Evolutionary conservation across 2,329 filamentous ascomycete genomes (phyloP), one percentile per base, ranked within the genome.

Genomic region (Colletotrichum brevisporum): DNA sequence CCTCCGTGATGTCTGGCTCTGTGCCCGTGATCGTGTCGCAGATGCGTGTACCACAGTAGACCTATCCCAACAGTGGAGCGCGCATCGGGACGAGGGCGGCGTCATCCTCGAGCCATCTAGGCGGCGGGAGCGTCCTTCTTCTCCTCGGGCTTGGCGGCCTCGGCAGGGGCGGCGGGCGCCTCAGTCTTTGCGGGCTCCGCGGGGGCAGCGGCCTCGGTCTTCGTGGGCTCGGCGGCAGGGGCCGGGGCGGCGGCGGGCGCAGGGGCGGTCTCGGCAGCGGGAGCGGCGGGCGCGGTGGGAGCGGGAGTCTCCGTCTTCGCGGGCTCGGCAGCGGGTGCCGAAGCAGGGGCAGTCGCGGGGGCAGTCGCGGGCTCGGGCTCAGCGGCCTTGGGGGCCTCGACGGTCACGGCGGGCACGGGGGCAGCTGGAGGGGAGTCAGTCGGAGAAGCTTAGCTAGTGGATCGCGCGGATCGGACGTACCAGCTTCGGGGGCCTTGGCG

Each of bases 311-410:
- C 71, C 50, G 74, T 62, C 63, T 74, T 71, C 51, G 72, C 67
- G 53, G 75, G 72, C 56, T 71, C 69, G 43, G 73, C 71, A 63
- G 78, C 70, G 18, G 77, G 70, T 39, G 72, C 72, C 65, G 78
- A 69, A 21, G 76, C 24, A 8, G 66, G 41, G 27, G 52, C 57
- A 47, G 63, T 70, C 18, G 57, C 67, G 52, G 77, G 70, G 36
- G 72, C 72, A 64, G 78, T 70, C 24, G 76, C 24, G 12, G 66
- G 41, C 18, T 51, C 67, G 52, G 63, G 63, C 57, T 67, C 57
- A 9, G 63, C 36, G 21, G 48, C 63, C 72, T 77, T 76, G 66
- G 75, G 72, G 31, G 75, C 72, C 59, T 77, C 77, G 26, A 72
- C 55, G 31, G 73, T 63, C 52, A 74, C 64, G 47, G 73, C 71